A percentile compares a stretch with the other conserved stretches of the same genome.
phyloP scores from a whole-genome alignment of 2,329 filamentous ascomycete genomes.

The Colletotrichum tropicicola region DNA sequence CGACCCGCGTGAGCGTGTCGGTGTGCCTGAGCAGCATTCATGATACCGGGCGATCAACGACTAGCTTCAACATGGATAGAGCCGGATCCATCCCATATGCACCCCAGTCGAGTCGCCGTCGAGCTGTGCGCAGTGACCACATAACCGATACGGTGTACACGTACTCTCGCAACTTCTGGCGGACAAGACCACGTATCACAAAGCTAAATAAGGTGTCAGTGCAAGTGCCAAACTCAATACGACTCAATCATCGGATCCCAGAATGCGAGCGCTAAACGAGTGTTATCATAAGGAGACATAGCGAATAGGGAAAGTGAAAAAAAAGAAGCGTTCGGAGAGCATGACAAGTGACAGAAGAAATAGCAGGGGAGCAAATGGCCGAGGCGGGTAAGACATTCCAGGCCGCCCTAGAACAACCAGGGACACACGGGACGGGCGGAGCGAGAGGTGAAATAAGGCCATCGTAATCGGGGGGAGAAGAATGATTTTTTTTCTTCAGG shows the following conservation, averaged over 20 bases:
- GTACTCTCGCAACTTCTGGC: not conserved
- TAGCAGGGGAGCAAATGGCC: constrained; percentile 18
- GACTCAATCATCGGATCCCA: not conserved
- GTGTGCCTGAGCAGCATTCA: constrained; percentile 28
- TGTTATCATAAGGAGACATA: not conserved
- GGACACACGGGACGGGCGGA: constrained; percentile 15
- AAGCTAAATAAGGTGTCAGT: constrained; percentile 15
- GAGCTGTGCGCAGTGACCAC: constrained; percentile 21
- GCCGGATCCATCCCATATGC: constrained; percentile 25
- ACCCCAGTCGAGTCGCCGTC: constrained; percentile 23
- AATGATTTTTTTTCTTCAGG: too few relatives aligned
- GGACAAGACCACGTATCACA: constrained; percentile 16
- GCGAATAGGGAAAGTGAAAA: not conserved
- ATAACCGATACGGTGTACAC: constrained; percentile 9
- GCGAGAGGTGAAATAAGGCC: constrained; percentile 22
- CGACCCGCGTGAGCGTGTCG: constrained; percentile 10
- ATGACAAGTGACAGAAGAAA: constrained; percentile 17
- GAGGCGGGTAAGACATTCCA: constrained; percentile 21
- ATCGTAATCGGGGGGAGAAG: constrained; percentile 12
- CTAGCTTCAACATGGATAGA: constrained; percentile 27
- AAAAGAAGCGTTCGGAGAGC: not conserved
- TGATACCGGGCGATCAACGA: constrained; percentile 26
- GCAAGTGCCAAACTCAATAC: not conserved
- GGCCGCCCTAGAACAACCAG: constrained; percentile 9
- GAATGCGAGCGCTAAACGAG: not conserved